phyloP scores from a whole-genome alignment of 805 yeast genomes.

The Schwanniomyces occidentalis region DNA sequence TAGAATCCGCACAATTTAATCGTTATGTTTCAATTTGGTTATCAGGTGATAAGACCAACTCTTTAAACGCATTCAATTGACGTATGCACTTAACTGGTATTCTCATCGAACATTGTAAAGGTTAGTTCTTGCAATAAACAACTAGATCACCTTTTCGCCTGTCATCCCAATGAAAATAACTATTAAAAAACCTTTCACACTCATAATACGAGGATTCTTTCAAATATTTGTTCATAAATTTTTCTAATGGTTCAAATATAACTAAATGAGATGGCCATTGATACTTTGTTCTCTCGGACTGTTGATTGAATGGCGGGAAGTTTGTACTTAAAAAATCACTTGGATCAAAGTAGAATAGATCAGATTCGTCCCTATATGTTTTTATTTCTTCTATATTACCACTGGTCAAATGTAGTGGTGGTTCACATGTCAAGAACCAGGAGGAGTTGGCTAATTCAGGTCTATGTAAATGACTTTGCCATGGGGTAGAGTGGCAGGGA shows the following conservation, averaged over 20 bases:
- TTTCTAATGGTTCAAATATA: constrained; percentile 65
- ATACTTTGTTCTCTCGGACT: constrained; percentile 2
- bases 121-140: constrained; percentile 43
- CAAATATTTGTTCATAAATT: constrained; percentile 41
- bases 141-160: constrained; percentile 79
- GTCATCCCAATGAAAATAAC: constrained; percentile 81
- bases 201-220: constrained; percentile 43
- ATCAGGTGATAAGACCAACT: too few species aligned
- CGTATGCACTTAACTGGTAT: too few species aligned
- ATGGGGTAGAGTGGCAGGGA: constrained; percentile 98
- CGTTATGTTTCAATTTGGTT: too few species aligned
- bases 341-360: constrained; percentile 73
- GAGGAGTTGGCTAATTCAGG: constrained; percentile 36
- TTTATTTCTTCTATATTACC: constrained; percentile 24
- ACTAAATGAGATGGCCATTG: constrained; percentile 75
- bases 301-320: constrained; percentile 40
- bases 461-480: constrained; percentile 81
- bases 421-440: constrained; percentile 90
- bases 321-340: constrained; percentile 50
- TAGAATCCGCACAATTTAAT: too few species aligned
- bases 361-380: constrained; percentile 82
- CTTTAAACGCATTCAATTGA: too few species aligned
- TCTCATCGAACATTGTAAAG: too few species aligned
- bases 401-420: constrained; percentile 57
- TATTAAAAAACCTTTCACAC: constrained; percentile 66